Conservation (phyloP, 371 early-diverging fungal genomes). For the Phascolomyces articulosus region DNA sequence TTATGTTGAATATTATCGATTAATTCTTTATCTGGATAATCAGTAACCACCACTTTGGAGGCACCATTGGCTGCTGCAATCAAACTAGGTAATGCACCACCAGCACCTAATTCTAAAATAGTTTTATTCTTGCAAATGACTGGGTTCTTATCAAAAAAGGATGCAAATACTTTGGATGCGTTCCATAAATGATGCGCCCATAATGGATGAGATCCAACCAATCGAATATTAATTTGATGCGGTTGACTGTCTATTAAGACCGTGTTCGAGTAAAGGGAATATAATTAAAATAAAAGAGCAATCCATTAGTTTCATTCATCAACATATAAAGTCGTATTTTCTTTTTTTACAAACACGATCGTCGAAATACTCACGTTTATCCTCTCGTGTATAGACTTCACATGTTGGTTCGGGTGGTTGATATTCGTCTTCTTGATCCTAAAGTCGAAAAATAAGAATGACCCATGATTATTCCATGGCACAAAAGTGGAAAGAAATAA, state of each 20-base stretch:
- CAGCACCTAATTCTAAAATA: constrained; percentile 91
- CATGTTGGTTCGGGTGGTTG: constrained; percentile 56
- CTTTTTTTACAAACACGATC: no score
- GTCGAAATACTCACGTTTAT: constrained; percentile 19
- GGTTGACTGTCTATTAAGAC: constrained; percentile 15
- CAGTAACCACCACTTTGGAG: constrained; percentile 79
- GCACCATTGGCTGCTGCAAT: constrained; percentile 79
- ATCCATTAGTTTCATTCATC: no score
- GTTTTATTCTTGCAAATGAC: constrained; percentile 59
- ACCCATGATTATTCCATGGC: no score
- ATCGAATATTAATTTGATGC: constrained; percentile 51
- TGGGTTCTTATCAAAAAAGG: constrained; percentile 72
- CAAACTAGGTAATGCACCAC: constrained; percentile 87
- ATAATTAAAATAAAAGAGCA: not conserved
- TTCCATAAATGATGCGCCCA: constrained; percentile 96
- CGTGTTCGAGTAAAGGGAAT: no score
- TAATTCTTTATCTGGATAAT: constrained; percentile 87
- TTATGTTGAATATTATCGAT: constrained; percentile 80
- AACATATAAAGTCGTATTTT: no score
- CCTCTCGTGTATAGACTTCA: constrained; percentile 50
- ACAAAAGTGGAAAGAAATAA: not conserved
- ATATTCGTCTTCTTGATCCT: constrained; percentile 33
- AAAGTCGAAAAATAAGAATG: no score
- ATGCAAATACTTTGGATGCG: constrained; percentile 81
- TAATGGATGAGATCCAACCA: constrained; percentile 81